Base-by-base conservation (phyloP, 1,139 yeast genomes). In the Suhomyces guaymorum region DNA sequence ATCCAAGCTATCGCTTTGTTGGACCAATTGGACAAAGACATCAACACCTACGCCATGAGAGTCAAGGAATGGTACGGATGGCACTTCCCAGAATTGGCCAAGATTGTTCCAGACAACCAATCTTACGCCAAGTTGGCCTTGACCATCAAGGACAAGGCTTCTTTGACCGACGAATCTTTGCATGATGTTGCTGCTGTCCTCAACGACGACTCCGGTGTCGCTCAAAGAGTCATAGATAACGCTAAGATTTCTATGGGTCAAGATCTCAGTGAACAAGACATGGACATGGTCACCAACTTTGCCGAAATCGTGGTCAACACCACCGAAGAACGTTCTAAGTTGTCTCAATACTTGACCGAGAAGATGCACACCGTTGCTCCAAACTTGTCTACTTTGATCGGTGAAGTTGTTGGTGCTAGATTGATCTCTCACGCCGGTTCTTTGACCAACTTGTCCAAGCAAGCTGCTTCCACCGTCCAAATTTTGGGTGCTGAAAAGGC, bases 41-140 rank as follows among this genome's bases (percentile, higher is more conserved):
- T 92, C 63, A 92, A 92, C 71, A 92, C 97, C 40, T 92, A 86
- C 66, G 92, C 97, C 46, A 92, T 92, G 98, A 83, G 98, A 74
- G 90, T 87, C 59, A 92, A 92, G 76, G 98, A 92, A 72, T 92
- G 98, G 98, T 92, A 92, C 69, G 97, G 97, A 51, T 92, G 98
- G 98, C 98, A 92, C 66, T 92, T 92, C 81, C 98, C 98, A 18
- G 98, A 92, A 72, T 80, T 92, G 73, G 96, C 97, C 53, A 89
- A 88, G 71, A 78, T 92, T 63, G 92, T 89, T 46, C 82, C 88
- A 51, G 98, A 92, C 71, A 90, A 90, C 73, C 85, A 86, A 67
- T 73, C 78, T 48, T 92, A 79, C 65, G 96, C 96, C 53, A 82
- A 77, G 63, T 76, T 90, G 48, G 88, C 89, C 44, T 71, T 89